Conservation (phyloP, 1,284 basidiomycete genomes). For the Apiotrichum gamsii region DNA sequence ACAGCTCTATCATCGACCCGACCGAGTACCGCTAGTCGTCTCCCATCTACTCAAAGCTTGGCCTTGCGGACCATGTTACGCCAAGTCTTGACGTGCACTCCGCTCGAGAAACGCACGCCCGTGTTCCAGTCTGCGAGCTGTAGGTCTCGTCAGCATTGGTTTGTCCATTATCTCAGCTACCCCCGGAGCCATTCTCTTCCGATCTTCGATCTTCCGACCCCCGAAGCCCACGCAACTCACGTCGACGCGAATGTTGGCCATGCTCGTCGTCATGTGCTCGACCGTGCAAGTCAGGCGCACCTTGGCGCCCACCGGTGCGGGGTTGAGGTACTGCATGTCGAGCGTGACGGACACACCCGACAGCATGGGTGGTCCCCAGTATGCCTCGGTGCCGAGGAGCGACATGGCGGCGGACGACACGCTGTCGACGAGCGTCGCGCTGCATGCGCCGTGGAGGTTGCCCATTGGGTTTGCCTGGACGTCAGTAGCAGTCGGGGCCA, state of each 20-base stretch:
- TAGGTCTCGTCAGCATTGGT: neutral
- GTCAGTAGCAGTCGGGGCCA: too few species aligned
- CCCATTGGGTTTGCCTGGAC: conserved; percentile 11
- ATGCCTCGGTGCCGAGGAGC: conserved; percentile 21
- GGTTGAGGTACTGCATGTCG: conserved; percentile 28
- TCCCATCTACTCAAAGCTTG: too few species aligned
- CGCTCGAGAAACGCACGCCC: conserved; percentile 17
- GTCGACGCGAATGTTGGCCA: neutral
- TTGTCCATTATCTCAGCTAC: neutral
- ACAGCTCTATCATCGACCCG: too few species aligned
- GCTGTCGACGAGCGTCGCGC: conserved; percentile 29
- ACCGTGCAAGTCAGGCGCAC: neutral
- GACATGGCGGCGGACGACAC: conserved; percentile 1
- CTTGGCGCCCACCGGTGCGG: conserved; percentile 7
- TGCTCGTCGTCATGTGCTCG: neutral
- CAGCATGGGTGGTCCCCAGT: conserved; percentile 35
- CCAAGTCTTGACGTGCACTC: conserved; percentile 30
- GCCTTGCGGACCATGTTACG: neutral
- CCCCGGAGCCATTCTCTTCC: too few species aligned
- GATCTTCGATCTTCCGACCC: too few species aligned
- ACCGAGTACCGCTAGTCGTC: too few species aligned
- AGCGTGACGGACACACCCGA: conserved; percentile 28
- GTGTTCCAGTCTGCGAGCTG: conserved; percentile 15
- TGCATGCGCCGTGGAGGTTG: conserved; percentile 30
- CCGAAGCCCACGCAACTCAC: neutral